Percentiles rank a stretch among this genome's conserved stretches.
These are phyloP conservation scores for Colletotrichum cuscutae DNA, from an alignment of 2,329 filamentous ascomycete species.

Conservation along the genomic window DNA sequence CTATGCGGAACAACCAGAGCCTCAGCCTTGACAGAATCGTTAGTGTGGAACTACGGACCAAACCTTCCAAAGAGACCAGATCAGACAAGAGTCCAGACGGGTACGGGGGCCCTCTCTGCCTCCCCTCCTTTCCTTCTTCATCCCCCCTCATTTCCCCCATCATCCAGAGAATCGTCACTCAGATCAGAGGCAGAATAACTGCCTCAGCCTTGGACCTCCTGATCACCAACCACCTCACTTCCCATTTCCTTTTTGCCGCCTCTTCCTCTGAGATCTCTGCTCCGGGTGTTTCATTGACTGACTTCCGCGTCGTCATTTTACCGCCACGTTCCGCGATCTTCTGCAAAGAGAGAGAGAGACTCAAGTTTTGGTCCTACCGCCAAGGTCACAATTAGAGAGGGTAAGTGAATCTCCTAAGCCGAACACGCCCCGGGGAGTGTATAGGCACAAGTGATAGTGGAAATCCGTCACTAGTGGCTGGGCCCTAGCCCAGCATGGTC, in stretches of 20 bases:
- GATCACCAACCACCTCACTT: neutral
- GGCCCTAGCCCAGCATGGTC: neutral
- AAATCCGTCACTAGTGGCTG: neutral
- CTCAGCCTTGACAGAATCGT: neutral
- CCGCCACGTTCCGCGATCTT: neutral
- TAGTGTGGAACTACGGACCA: neutral
- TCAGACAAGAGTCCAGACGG: neutral
- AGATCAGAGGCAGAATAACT: neutral
- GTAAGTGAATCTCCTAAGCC: neutral
- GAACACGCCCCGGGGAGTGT: neutral
- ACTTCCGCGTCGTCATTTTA: neutral
- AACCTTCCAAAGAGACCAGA: neutral
- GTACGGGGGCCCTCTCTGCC: neutral
- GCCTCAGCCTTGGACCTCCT: neutral
- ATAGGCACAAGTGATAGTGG: neutral
- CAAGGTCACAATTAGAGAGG: neutral
- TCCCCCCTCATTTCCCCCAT: neutral
- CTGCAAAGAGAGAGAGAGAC: neutral
- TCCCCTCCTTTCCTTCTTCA: too few species aligned
- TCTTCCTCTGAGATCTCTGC: neutral
- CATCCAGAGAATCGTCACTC: neutral
- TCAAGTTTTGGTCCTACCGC: neutral
- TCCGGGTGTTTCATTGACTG: neutral
- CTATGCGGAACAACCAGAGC: neutral
- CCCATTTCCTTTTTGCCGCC: neutral